Percentiles rank a stretch among this genome's conserved stretches.
phyloP scores from a whole-genome alignment of 73 alveolate genomes.

The Paramecium sonneborni region DNA sequence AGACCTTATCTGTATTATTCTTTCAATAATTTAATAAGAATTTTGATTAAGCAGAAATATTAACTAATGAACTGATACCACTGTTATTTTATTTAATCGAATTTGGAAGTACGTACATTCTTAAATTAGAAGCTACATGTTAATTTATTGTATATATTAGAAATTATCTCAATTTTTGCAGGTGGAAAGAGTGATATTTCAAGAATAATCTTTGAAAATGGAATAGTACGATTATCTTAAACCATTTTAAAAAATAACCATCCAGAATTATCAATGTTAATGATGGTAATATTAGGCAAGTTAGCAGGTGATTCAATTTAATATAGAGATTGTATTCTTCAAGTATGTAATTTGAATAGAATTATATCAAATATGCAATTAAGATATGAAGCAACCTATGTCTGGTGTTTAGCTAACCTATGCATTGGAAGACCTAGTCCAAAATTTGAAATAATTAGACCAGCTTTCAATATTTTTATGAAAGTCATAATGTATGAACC shows the following conservation, averaged over 20 bases:
- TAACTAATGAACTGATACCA: conserved; percentile 12
- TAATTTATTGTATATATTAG: neutral
- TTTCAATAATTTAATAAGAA: conserved; percentile 10
- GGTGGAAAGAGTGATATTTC: neutral
- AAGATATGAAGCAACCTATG: neutral
- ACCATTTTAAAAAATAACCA: neutral
- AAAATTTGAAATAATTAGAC: neutral
- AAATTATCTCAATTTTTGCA: neutral
- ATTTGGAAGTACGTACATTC: neutral
- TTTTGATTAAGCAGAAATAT: neutral
- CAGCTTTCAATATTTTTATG: neutral
- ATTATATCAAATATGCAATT: neutral
- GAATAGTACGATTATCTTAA: neutral
- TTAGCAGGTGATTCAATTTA: neutral
- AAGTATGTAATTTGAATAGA: neutral
- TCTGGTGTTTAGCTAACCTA: neutral
- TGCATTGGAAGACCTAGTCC: conserved; percentile 31
- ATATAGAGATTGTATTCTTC: neutral
- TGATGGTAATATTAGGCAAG: neutral
- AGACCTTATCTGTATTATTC: conserved; percentile 5
- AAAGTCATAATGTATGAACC: conserved; percentile 7
- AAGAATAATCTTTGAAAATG: neutral
- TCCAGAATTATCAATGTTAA: neutral
- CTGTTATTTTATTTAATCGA: neutral
- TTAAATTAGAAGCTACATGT: conserved; percentile 2